Base-by-base conservation (phyloP, 2,329 filamentous ascomycete species). In the Pseudofabraea citricarpa region DNA sequence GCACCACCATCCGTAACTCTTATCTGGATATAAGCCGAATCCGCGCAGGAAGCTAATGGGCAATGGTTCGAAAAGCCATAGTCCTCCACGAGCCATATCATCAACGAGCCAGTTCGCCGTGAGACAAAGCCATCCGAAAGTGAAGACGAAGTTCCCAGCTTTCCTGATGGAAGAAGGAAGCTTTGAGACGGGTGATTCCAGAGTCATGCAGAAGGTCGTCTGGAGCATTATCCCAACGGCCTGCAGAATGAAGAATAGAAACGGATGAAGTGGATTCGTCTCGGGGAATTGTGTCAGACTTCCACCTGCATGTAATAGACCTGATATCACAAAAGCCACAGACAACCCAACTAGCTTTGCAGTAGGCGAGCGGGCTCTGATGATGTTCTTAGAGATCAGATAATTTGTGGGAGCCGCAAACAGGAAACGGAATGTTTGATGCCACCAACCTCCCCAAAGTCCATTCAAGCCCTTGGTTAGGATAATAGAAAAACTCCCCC, bases 371-470 rank as follows among this genome's bases (percentile, higher is more conserved):
- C 64, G 54, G 52, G 59, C 51, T 48, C 50, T 53, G 46, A 79
- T 38, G 52, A 70, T 60, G 15, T 71, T 19, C 52, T 62, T 19
- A 50, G 61, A 52, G 7, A 64, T 60, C 44, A 84, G 54, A 55
- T 69, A 77, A 2, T 62, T 63, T 0, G 74, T 67, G 0, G 84
- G 83, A 4, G 80, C 74, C 29, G 77, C 66, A 57, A 91, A 90
- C 2, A 78, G 80, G 43, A 81, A 75, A 1, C 90, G 84, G 66
- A 95, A 94, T 3, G 84, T 83, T 64, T 96, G 90, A 63, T 97
- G 91, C 91, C 91, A 96, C 74, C 81, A 91, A 18, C 71, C 73
- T 35, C 86, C 83, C 91, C 91, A 97, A 65, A 84, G 85, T 1
- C 90, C 90, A 1, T 77, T 74, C 2, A 96, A 70, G 0, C 91